Percentiles rank a stretch among this genome's conserved stretches.
phyloP scores from a whole-genome alignment of 768 basidiomycete species.

The Lentinula edodes region DNA sequence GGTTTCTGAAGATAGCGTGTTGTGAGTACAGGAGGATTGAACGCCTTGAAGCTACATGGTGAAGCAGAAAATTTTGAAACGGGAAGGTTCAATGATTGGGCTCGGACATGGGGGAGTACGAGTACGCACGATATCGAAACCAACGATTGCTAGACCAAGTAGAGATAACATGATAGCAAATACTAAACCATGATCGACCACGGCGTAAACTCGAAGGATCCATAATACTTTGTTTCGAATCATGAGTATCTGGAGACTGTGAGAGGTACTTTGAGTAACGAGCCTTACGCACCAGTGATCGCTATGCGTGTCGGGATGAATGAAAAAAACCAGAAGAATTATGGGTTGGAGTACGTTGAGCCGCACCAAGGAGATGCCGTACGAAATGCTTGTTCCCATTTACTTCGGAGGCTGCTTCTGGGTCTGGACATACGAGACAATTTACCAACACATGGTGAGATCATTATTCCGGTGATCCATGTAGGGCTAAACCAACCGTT shows the following conservation, averaged over 20 bases:
- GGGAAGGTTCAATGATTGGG: background rate
- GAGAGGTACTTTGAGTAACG: background rate
- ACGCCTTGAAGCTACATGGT: background rate
- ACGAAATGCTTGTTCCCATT: conserved; percentile 17
- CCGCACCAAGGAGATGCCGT: conserved; percentile 17
- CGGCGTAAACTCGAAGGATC: background rate
- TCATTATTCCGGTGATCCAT: background rate
- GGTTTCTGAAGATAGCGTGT: background rate
- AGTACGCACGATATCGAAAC: background rate
- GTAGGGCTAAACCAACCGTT: background rate
- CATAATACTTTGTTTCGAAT: background rate
- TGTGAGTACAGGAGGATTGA: background rate
- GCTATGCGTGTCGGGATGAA: background rate
- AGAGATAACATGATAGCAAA: background rate
- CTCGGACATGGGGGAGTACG: background rate
- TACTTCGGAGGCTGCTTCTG: conserved; percentile 22
- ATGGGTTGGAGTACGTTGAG: conserved; percentile 27
- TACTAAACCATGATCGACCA: background rate
- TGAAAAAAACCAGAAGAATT: background rate
- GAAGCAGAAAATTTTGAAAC: too few species aligned
- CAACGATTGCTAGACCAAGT: background rate
- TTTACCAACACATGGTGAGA: conserved; percentile 26
- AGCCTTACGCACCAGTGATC: background rate
- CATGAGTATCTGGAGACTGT: background rate
- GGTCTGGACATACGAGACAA: conserved; percentile 26